Conservation (phyloP, 1,139 yeast genomes). For the Candida tunisiensis region DNA sequence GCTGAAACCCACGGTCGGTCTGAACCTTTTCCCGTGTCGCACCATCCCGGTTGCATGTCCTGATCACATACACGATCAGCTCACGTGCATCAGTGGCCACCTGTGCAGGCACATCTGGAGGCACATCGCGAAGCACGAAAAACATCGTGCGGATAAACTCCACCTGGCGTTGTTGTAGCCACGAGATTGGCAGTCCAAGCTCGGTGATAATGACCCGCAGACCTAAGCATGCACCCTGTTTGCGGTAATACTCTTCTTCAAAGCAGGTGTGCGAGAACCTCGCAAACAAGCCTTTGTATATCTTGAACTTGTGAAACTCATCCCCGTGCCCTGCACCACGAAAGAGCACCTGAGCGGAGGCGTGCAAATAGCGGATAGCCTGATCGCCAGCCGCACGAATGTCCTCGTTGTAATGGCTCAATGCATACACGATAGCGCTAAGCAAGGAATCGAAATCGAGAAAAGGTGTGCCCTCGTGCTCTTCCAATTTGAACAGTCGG, state of each 20-base stretch:
- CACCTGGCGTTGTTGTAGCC: conserved; percentile 65
- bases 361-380: conserved; percentile 45
- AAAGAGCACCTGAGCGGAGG: conserved; percentile 47
- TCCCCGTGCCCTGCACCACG: conserved; percentile 52
- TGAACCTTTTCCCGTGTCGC: conserved; percentile 38
- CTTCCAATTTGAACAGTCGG: conserved; percentile 56
- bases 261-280: conserved; percentile 83
- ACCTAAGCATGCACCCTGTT: conserved; percentile 83
- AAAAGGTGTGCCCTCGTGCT: conserved; percentile 60
- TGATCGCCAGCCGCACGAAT: conserved; percentile 59
- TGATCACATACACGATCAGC: conserved; percentile 45
- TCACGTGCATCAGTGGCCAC: conserved; percentile 58
- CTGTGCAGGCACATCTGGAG: conserved; percentile 71
- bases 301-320: conserved; percentile 48
- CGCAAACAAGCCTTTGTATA: conserved; percentile 61
- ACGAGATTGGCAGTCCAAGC: conserved; percentile 45
- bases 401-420: conserved; percentile 57
- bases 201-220: conserved; percentile 56
- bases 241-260: conserved; percentile 70
- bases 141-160: conserved; percentile 78
- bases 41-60: conserved; percentile 44
- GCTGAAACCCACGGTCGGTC: conserved; percentile 70
- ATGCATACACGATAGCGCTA: conserved; percentile 61
- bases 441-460: conserved; percentile 57
- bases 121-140: conserved; percentile 82